Evolutionary conservation across 768 basidiomycete genomes (phyloP).

Genomic region (Leccinum rimulosum): DNA sequence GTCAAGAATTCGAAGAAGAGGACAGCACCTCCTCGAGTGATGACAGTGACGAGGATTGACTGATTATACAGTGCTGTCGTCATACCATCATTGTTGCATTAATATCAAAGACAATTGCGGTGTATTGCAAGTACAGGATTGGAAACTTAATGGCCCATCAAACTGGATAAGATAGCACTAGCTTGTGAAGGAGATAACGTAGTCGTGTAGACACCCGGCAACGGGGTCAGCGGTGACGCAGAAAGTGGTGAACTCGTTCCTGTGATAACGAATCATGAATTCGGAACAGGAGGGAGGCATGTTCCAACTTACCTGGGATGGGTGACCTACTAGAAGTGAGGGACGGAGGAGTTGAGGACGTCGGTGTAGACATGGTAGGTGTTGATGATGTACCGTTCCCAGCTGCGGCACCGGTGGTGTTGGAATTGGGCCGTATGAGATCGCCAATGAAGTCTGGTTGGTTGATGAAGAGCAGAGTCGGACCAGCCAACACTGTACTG

Average conservation of each 20-base stretch:
- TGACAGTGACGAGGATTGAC: constrained; percentile 52
- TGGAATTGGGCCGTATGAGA: constrained; percentile 37
- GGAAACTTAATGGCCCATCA: constrained; percentile 13
- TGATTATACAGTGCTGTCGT: background rate
- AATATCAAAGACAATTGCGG: constrained; percentile 1
- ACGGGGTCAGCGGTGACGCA: constrained; percentile 1
- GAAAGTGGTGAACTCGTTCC: constrained; percentile 20
- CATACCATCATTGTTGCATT: constrained; percentile 6
- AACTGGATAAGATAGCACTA: constrained; percentile 34
- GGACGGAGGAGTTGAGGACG: background rate
- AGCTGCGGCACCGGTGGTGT: constrained; percentile 3
- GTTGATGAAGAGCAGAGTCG: constrained; percentile 63
- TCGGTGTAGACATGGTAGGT: constrained; percentile 2
- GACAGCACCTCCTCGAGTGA: constrained; percentile 54
- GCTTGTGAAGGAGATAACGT: constrained; percentile 27
- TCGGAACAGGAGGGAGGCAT: background rate
- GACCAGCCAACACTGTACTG: constrained; percentile 60
- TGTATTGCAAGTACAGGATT: constrained; percentile 2
- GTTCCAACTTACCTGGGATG: background rate
- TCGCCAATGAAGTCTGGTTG: constrained; percentile 49
- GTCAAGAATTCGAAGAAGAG: constrained; percentile 32
- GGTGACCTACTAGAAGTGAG: background rate
- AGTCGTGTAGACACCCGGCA: constrained; percentile 8
- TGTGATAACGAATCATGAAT: background rate
- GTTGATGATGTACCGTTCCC: background rate